Conservation (phyloP, 169 alveolate species). For the Eimeria maxima region DNA sequence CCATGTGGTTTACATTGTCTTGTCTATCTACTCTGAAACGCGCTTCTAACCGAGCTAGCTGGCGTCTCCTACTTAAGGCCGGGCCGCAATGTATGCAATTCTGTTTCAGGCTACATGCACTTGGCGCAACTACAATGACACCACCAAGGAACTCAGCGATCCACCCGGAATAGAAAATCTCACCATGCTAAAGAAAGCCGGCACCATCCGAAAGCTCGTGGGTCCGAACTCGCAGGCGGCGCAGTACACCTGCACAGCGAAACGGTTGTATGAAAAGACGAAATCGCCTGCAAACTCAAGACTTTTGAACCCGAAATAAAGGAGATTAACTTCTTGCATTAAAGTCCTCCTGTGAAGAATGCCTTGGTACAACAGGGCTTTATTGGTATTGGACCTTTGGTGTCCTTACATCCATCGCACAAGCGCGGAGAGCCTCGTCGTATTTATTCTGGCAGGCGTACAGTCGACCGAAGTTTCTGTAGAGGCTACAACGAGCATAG, state of each 20-base stretch:
- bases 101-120: not conserved
- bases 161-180: not conserved
- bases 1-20: not conserved
- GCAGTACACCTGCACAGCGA: conserved; percentile 57
- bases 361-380: not conserved
- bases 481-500: conserved; percentile 80
- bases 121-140: not conserved
- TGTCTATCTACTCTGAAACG: too few relatives aligned
- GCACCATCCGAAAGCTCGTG: conserved; percentile 80
- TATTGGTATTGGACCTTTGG: not conserved
- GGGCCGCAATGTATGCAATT: not conserved
- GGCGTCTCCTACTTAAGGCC: too few relatives aligned
- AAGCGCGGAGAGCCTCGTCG: conserved; percentile 80
- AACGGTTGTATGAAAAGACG: not conserved
- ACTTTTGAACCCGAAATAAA: too few relatives aligned
- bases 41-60: too few relatives aligned
- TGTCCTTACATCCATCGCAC: conserved; percentile 77
- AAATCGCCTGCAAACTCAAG: too few relatives aligned
- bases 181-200: conserved; percentile 86
- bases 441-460: conserved; percentile 84
- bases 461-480: conserved; percentile 86
- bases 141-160: not conserved
- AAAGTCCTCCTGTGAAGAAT: too few relatives aligned
- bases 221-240: conserved; percentile 80
- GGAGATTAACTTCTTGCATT: too few relatives aligned